Base-by-base conservation (phyloP, 192 early-diverging fungal genomes). In the Coemansia asiatica region DNA sequence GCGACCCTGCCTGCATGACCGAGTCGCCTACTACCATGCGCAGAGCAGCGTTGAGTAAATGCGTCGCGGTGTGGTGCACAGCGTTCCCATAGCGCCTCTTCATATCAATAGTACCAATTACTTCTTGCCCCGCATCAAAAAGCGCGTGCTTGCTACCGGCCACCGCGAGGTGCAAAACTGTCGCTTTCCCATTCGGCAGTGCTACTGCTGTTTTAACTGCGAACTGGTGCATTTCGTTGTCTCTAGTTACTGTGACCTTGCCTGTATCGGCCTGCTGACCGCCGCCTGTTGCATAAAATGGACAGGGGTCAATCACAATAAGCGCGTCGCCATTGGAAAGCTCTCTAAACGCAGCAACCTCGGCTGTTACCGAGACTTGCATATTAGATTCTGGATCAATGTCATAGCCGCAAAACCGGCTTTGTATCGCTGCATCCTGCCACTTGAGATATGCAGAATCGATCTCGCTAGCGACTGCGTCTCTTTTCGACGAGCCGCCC, bases 61-160 rank as follows among this genome's bases (percentile, higher is more conserved):
- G 97, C 6, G 97, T 98, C 28, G 86, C 90, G 53, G 97, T 97
- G 76, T 98, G 97, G 85, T 98, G 96, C 84, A 96, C 95, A 49
- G 91, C 86, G 51, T 92, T 74, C 12, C 93, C 92, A 79, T 81
- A 85, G 29, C 97, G 86, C 55, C 97, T 89, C 27, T 85, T 85
- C 84, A 93, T 92, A 62, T 97, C 92, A 68, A 94, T 93, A 18
- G 87, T 82, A 29, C 87, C 84, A 6, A 82, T 74, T 12, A 95
- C 88, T 35, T 79, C 62, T 58, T 89, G 82, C 6, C 85, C 88
- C 12, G 89, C 60, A 4, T 63, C 54, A 47, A 98, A 74, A 2
- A 83, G 63, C 48, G 93, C 92, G 67, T 93, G 91, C 74, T 88
- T 90, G 46, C 93, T 75, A 63, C 87, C 88, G 38, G 90, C 92